phyloP scores from a whole-genome alignment of 192 early-diverging fungal genomes.

The Linderina pennispora region DNA sequence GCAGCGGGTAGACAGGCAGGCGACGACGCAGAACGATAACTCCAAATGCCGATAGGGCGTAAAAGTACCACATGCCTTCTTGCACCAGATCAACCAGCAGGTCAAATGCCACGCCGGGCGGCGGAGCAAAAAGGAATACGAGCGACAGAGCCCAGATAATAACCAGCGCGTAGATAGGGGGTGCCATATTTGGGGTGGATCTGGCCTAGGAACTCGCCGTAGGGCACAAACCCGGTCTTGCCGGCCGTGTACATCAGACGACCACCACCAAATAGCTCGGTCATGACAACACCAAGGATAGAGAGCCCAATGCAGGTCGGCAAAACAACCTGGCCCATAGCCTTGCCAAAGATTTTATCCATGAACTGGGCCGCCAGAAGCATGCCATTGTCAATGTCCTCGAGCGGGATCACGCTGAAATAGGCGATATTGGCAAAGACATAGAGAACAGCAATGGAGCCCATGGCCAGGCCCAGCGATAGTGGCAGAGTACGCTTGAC shows the following conservation, averaged over 20 bases:
- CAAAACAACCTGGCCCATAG: constrained; percentile 45
- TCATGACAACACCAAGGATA: constrained; percentile 46
- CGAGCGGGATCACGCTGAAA: constrained; percentile 65
- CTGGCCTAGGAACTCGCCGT: constrained; percentile 30
- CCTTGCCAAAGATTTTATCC: constrained; percentile 48
- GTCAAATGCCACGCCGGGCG: constrained; percentile 50
- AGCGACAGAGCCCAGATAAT: constrained; percentile 44
- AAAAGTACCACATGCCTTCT: constrained; percentile 57
- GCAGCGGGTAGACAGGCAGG: constrained; percentile 33
- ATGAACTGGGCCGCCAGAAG: constrained; percentile 55
- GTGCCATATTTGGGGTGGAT: constrained; percentile 44
- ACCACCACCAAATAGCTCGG: constrained; percentile 47
- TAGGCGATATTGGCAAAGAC: constrained; percentile 75
- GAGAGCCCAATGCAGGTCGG: constrained; percentile 50
- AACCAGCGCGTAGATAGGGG: constrained; percentile 40
- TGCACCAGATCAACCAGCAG: constrained; percentile 50
- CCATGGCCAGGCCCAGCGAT: constrained; percentile 69
- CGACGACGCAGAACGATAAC: constrained; percentile 41
- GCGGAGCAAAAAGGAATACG: constrained; percentile 47
- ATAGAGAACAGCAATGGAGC: constrained; percentile 64
- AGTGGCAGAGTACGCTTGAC: constrained; percentile 70
- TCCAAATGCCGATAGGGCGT: constrained; percentile 50
- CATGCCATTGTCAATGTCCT: constrained; percentile 60
- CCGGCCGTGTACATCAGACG: constrained; percentile 49
- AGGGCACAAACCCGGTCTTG: constrained; percentile 49